phyloP scores from a whole-genome alignment of 192 early-diverging fungal genomes.

The Thoreauomyces humboldtii region DNA sequence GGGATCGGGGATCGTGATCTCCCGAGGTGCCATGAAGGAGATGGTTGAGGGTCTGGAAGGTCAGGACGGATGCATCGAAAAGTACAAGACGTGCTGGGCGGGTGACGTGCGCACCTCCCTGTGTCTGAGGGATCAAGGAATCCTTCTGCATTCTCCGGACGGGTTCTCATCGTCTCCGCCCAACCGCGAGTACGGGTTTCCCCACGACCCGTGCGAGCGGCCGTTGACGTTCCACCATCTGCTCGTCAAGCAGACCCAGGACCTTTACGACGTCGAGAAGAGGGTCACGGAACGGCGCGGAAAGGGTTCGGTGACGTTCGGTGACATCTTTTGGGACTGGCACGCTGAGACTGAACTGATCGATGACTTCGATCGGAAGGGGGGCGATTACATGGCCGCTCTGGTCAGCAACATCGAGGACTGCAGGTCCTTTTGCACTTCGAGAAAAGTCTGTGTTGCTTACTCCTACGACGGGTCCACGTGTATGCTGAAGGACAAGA shows the following conservation, averaged over 20 bases:
- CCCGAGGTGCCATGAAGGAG: constrained; percentile 42
- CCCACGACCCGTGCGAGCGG: constrained; percentile 42
- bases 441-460: not conserved
- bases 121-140: constrained; percentile 51
- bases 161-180: constrained; percentile 33
- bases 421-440: constrained; percentile 9
- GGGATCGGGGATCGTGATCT: constrained; percentile 53
- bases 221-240: constrained; percentile 59
- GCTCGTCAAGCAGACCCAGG: constrained; percentile 39
- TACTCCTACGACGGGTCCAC: constrained; percentile 18
- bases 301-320: constrained; percentile 9
- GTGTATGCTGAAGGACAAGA: constrained; percentile 18
- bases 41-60: constrained; percentile 35
- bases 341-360: not conserved
- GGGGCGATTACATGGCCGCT: constrained; percentile 1
- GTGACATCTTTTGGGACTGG: constrained; percentile 17
- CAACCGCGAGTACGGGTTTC: constrained; percentile 29
- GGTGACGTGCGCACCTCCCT: constrained; percentile 56
- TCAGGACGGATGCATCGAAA: constrained; percentile 41
- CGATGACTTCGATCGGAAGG: constrained; percentile 7
- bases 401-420: not conserved
- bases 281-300: not conserved
- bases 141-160: constrained; percentile 24
- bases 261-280: constrained; percentile 30
- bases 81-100: constrained; percentile 55